Evolutionary conservation across 371 early-diverging fungal species (phyloP).

Genomic region (Mucor saturninus): DNA sequence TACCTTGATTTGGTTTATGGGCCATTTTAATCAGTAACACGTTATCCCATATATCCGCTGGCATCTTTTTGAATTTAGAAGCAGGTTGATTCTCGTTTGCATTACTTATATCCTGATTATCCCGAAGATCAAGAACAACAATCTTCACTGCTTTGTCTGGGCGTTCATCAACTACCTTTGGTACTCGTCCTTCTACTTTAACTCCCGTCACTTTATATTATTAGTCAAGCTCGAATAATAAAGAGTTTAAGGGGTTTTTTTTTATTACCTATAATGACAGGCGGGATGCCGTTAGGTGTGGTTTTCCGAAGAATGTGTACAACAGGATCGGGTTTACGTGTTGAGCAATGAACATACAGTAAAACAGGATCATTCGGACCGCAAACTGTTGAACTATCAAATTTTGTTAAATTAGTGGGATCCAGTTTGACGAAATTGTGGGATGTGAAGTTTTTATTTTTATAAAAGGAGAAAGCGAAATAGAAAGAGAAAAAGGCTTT

Average conservation of each 20-base stretch:
- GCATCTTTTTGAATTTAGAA: slow-evolving; percentile 26
- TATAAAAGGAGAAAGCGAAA: slow-evolving; percentile 3
- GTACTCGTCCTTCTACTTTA: slow-evolving; percentile 18
- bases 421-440: slow-evolving; percentile 20
- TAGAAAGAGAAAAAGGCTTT: slow-evolving; percentile 5
- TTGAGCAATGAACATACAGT: slow-evolving; percentile 43
- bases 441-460: neutral
- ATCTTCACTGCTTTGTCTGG: slow-evolving; percentile 19
- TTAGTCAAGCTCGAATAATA: neutral
- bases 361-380: slow-evolving; percentile 42
- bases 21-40: slow-evolving; percentile 6
- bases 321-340: slow-evolving; percentile 36
- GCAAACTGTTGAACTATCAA: slow-evolving; percentile 21
- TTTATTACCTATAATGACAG: slow-evolving; percentile 45
- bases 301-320: slow-evolving; percentile 42
- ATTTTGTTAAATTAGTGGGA: slow-evolving; percentile 9
- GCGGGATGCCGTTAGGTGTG: slow-evolving; percentile 38
- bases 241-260: neutral
- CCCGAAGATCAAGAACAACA: slow-evolving; percentile 26
- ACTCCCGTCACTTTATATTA: slow-evolving; percentile 21
- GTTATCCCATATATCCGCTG: slow-evolving; percentile 20
- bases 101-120: slow-evolving; percentile 12
- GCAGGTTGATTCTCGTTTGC: slow-evolving; percentile 14
- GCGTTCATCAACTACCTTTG: slow-evolving; percentile 25
- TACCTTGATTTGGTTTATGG: slow-evolving; percentile 15